These are phyloP conservation scores for Colletotrichum limetticola DNA, from an alignment of 2,329 filamentous ascomycete species.

Conservation along the genomic window DNA sequence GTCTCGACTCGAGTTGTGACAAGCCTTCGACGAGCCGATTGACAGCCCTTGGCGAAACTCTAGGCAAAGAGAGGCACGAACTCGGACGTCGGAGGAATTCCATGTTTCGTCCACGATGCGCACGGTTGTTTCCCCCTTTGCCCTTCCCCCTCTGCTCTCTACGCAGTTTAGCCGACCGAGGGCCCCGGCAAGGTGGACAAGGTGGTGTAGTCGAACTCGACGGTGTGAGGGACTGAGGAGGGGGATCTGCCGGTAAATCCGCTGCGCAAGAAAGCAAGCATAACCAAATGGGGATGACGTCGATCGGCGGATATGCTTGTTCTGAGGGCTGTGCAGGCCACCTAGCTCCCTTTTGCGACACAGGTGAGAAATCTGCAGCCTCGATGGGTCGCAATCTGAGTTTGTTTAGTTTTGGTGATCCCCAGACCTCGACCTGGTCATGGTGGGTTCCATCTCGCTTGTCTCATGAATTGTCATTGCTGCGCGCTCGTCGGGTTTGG, in stretches of 20 bases:
- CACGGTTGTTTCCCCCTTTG: slow-evolving; percentile 22
- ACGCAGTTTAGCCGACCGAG: background rate
- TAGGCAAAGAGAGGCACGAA: background rate
- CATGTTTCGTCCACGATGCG: slow-evolving; percentile 26
- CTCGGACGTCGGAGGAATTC: slow-evolving; percentile 20
- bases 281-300: slow-evolving; percentile 23
- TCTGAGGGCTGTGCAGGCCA: slow-evolving; percentile 23
- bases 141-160: no score
- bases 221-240: background rate
- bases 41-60: slow-evolving; percentile 31
- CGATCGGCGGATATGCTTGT: slow-evolving; percentile 19
- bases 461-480: slow-evolving; percentile 29
- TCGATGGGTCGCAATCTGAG: slow-evolving; percentile 11
- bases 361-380: slow-evolving; percentile 16
- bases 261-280: slow-evolving; percentile 25
- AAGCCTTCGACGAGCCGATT: slow-evolving; percentile 31
- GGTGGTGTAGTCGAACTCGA: background rate
- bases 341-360: slow-evolving; percentile 23
- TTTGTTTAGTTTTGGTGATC: slow-evolving; percentile 20
- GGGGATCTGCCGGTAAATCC: slow-evolving; percentile 24
- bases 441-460: background rate
- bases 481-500: background rate
- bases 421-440: background rate
- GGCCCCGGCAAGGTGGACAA: background rate
- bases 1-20: slow-evolving; percentile 25